phyloP scores from a whole-genome alignment of 768 basidiomycete genomes.

The Roridomyces roridus region DNA sequence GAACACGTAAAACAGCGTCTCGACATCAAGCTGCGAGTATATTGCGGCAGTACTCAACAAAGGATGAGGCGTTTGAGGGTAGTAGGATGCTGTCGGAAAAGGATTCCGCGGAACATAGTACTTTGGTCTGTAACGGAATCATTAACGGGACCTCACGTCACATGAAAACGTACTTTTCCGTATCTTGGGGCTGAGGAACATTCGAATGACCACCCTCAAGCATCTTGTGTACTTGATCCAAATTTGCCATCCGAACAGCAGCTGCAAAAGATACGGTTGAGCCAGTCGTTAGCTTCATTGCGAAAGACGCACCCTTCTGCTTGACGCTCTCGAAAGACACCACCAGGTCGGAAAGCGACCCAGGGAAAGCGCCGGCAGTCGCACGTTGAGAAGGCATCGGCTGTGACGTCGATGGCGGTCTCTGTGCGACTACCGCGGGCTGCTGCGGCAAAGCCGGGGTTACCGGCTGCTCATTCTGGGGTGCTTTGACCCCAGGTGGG shows the following conservation, averaged over 20 bases:
- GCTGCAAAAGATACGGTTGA: constrained; percentile 42
- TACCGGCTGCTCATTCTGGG: constrained; percentile 49
- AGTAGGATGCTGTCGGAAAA: constrained; percentile 89
- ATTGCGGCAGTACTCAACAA: constrained; percentile 83
- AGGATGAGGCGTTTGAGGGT: constrained; percentile 87
- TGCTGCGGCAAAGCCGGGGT: constrained; percentile 35
- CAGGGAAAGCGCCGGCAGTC: constrained; percentile 67
- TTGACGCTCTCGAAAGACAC: constrained; percentile 95
- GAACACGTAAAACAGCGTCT: constrained; percentile 98
- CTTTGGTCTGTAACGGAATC: constrained; percentile 71
- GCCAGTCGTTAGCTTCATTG: background rate
- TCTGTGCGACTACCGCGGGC: constrained; percentile 47
- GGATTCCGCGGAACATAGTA: constrained; percentile 96
- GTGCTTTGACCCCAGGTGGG: constrained; percentile 73
- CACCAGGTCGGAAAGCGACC: constrained; percentile 89
- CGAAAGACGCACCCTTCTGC: constrained; percentile 78
- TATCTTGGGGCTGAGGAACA: constrained; percentile 92
- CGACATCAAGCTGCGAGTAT: constrained; percentile 92
- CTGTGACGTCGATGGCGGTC: constrained; percentile 62
- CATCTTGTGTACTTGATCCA: constrained; percentile 91
- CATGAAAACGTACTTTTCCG: constrained; percentile 75
- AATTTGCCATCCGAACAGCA: constrained; percentile 83
- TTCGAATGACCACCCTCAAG: constrained; percentile 90
- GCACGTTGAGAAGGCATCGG: constrained; percentile 47
- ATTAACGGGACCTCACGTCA: constrained; percentile 13